A percentile compares a stretch with the other conserved stretches of the same genome.
Conservation (phyloP, 2,329 filamentous ascomycete genomes). For the Penicillium sp. region DNA sequence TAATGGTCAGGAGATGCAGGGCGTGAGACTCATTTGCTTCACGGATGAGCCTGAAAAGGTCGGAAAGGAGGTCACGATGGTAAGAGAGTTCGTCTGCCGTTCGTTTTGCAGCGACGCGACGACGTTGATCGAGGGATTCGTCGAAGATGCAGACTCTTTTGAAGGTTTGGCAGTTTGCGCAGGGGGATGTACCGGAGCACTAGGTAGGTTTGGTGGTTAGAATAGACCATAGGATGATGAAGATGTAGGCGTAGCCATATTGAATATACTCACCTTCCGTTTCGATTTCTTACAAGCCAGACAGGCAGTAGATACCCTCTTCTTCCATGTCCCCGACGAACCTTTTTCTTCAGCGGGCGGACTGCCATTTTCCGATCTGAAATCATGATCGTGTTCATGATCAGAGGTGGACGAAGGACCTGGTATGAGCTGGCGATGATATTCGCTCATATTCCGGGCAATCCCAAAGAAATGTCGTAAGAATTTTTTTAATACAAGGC, state of each 20-base stretch:
- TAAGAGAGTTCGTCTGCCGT: conserved; percentile 43
- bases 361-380: conserved; percentile 9
- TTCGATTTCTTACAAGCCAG: conserved; percentile 44
- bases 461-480: no score
- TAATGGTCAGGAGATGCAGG: conserved; percentile 34
- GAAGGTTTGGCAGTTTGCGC: conserved; percentile 40
- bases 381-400: not conserved
- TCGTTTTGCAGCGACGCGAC: conserved; percentile 41
- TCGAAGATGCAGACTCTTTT: conserved; percentile 54
- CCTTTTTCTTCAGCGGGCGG: conserved; percentile 6
- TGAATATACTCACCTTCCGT: conserved; percentile 31
- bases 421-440: conserved; percentile 27
- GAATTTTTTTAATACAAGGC: no score
- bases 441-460: conserved; percentile 21
- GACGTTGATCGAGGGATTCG: conserved; percentile 57
- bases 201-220: conserved; percentile 8
- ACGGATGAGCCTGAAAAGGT: conserved; percentile 37
- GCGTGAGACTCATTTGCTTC: conserved; percentile 33
- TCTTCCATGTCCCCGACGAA: conserved; percentile 29
- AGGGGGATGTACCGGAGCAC: conserved; percentile 41
- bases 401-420: conserved; percentile 24
- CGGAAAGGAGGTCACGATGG: conserved; percentile 40
- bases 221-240: not conserved
- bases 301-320: conserved; percentile 42
- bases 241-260: not conserved